Percentiles rank a stretch among this genome's conserved stretches.
phyloP scores from a whole-genome alignment of 805 yeast genomes.

The Hanseniaspora vineae region DNA sequence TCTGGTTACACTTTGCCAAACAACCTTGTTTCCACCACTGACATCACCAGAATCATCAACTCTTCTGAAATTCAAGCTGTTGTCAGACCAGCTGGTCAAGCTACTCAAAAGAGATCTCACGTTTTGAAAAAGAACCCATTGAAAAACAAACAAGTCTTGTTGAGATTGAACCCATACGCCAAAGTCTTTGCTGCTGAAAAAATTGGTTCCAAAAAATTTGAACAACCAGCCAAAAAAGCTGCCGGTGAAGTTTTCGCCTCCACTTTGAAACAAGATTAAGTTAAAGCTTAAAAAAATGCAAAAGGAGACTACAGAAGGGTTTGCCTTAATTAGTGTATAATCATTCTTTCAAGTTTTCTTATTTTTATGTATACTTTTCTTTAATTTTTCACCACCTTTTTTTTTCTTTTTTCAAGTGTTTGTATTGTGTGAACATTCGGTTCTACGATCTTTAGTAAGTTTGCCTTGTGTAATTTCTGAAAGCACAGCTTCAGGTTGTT shows the following conservation, averaged over 20 bases:
- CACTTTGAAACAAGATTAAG: constrained; percentile 50
- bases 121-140: constrained; percentile 98
- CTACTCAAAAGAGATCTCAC: constrained; percentile 86
- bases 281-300: neutral
- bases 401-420: neutral
- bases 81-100: constrained; percentile 91
- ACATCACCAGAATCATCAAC: constrained; percentile 94
- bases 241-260: constrained; percentile 59
- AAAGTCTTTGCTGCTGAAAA: constrained; percentile 90
- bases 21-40: constrained; percentile 91
- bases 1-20: constrained; percentile 85
- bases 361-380: neutral
- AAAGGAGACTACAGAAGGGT: too few species aligned
- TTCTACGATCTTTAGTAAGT: too few species aligned
- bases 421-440: neutral
- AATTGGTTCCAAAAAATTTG: constrained; percentile 73
- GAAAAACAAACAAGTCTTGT: constrained; percentile 96
- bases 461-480: too few species aligned
- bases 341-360: neutral
- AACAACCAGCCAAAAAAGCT: constrained; percentile 47
- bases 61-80: constrained; percentile 98
- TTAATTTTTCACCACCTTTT: neutral
- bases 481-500: too few species aligned
- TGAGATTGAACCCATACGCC: constrained; percentile 99
- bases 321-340: too few species aligned